phyloP scores from a whole-genome alignment of 2,329 filamentous ascomycete genomes.

The Cordyceps sp. region DNA sequence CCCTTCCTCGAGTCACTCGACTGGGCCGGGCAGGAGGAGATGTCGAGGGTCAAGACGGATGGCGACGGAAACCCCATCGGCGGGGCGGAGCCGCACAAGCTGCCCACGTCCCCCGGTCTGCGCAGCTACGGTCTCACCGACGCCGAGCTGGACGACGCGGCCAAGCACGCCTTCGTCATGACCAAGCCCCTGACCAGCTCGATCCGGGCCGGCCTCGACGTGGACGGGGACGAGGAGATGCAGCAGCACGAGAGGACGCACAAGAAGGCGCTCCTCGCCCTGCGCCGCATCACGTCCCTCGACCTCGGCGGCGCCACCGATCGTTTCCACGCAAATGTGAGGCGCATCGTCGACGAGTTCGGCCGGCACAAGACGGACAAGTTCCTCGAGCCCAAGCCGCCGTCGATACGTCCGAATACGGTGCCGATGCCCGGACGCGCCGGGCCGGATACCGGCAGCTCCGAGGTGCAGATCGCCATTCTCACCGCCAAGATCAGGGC shows the following conservation, averaged over 20 bases:
- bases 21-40: constrained; percentile 33
- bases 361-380: constrained; percentile 80
- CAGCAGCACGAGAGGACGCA: constrained; percentile 38
- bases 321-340: constrained; percentile 64
- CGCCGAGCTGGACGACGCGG: constrained; percentile 46
- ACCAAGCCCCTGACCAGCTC: constrained; percentile 36
- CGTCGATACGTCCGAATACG: constrained; percentile 23
- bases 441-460: constrained; percentile 87
- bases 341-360: constrained; percentile 72
- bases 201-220: constrained; percentile 22
- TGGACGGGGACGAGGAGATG: constrained; percentile 18
- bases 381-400: constrained; percentile 44
- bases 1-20: constrained; percentile 75
- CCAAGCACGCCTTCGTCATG: constrained; percentile 52
- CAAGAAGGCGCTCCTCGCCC: constrained; percentile 53
- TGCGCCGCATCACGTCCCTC: constrained; percentile 64
- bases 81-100: constrained; percentile 15
- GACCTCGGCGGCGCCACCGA: constrained; percentile 66
- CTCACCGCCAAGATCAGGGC: constrained; percentile 85
- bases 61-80: constrained; percentile 23
- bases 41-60: constrained; percentile 19
- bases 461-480: constrained; percentile 95
- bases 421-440: constrained; percentile 39
- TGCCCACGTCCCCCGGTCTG: constrained; percentile 32
- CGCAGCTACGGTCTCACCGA: constrained; percentile 65